Conservation (phyloP, 116 monocot species). For the Phalaenopsis hybrid region DNA sequence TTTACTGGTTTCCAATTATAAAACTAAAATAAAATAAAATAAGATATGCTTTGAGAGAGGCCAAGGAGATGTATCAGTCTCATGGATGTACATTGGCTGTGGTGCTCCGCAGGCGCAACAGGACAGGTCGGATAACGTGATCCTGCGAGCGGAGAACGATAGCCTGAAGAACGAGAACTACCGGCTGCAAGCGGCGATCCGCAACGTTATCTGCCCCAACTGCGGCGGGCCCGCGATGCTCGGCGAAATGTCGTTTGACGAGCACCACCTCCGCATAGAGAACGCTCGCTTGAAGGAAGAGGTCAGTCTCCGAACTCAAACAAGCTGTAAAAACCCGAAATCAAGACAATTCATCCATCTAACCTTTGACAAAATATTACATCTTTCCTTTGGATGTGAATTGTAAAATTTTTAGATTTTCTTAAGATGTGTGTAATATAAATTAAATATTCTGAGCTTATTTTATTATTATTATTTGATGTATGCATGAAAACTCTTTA, state of each 20-base stretch:
- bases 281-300: constrained; percentile 94
- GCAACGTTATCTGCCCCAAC: constrained; percentile 76
- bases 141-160: constrained; percentile 84
- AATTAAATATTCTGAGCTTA: not conserved
- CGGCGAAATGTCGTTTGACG: constrained; percentile 87
- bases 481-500: not conserved
- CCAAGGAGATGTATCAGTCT: not conserved
- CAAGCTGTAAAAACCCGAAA: not conserved
- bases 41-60: constrained; percentile 4
- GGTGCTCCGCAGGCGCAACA: constrained; percentile 67
- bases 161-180: constrained; percentile 85
- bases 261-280: constrained; percentile 89
- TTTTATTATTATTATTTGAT: not conserved
- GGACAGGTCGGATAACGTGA: constrained; percentile 81
- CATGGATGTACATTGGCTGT: not conserved
- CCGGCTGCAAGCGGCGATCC: constrained; percentile 75
- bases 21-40: not conserved
- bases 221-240: constrained; percentile 86
- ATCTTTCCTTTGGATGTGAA: too few species aligned
- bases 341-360: too few species aligned
- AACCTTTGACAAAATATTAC: too few species aligned
- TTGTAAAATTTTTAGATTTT: too few species aligned
- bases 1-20: too few species aligned
- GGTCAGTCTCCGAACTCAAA: constrained; percentile 21
- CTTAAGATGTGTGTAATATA: too few species aligned